Percentiles rank a stretch among this genome's conserved stretches.
Evolutionary conservation across 2,329 filamentous ascomycete species (phyloP).

Genomic region (Cadophora sp.): DNA sequence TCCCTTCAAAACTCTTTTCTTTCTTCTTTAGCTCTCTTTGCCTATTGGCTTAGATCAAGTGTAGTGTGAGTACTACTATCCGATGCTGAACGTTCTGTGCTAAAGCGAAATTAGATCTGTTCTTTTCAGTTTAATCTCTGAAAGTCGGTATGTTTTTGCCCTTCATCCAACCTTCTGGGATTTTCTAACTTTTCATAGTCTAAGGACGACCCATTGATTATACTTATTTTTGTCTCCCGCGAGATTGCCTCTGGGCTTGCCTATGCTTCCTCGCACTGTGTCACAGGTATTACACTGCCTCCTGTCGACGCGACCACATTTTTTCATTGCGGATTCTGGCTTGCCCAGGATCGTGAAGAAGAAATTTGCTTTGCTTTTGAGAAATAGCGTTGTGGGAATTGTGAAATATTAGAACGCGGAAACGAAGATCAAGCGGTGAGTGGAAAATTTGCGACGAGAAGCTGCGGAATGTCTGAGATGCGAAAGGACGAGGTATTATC

Average conservation of each 20-base stretch:
- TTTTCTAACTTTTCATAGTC: too few relatives aligned
- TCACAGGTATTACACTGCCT: conserved; percentile 79
- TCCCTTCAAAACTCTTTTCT: conserved; percentile 4
- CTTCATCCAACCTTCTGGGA: too few relatives aligned
- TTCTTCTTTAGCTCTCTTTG: conserved; percentile 50
- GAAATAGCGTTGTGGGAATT: neutral
- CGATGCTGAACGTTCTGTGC: too few relatives aligned
- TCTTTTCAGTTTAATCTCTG: conserved; percentile 98
- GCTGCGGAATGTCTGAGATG: neutral
- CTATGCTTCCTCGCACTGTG: conserved; percentile 70
- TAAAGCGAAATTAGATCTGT: too few relatives aligned
- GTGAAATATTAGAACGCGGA: neutral
- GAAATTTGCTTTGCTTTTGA: conserved; percentile 41
- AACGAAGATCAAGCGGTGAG: neutral
- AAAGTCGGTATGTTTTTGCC: too few relatives aligned
- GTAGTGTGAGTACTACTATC: too few relatives aligned
- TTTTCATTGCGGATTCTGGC: conserved; percentile 64
- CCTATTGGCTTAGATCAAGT: conserved; percentile 85
- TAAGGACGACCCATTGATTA: conserved; percentile 79
- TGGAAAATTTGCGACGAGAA: neutral
- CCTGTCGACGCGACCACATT: conserved; percentile 70
- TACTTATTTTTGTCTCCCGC: conserved; percentile 75
- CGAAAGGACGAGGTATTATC: neutral
- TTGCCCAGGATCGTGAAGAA: conserved; percentile 63
- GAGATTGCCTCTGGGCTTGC: conserved; percentile 73